Evolutionary conservation across 768 basidiomycete species (phyloP), one percentile per base, ranked within the genome.

Genomic region (Tricholoma bakamatsutake): DNA sequence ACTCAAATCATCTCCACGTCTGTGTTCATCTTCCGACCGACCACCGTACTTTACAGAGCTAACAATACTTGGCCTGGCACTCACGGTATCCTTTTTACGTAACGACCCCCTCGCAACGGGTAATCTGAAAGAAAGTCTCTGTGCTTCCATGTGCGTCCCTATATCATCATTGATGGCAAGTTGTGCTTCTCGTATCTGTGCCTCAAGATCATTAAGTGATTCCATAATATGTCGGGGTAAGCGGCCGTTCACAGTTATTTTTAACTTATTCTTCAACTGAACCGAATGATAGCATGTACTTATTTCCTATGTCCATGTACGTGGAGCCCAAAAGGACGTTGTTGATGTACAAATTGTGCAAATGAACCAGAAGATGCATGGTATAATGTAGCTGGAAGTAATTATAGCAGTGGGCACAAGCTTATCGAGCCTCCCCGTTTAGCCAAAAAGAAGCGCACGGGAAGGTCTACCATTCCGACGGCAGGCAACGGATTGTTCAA

Each of bases 71-170:
- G 43, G 24, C 10, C 11, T 45, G 43, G 24, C 24, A 45, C 43
- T 43, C 43, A 45, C 43, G 43, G 9, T 43, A 54, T 46, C 37
- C 42, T 55, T 55, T 54, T 65, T 62, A 63, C 61, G 54, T 64
- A 67, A 66, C 56, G 42, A 31, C 59, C 65, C 52, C 24, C 46
- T 63, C 64, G 62, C 63, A 64, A 58, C 53, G 52, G 57, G 59
- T 49, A 51, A 52, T 54, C 58, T 60, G 57, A 40, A 51, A 55
- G 17, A 18, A 55, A 56, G 54, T 55, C 57, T 53, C 59, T 55
- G 40, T 52, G 50, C 52, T 56, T 52, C 58, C 62, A 63, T 64
- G 62, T 64, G 63, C 61, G 60, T 66, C 56, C 56, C 62, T 47
- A 49, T 46, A 61, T 57, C 54, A 60, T 57, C 30, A 55, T 37